Evolutionary conservation across 495 filamentous ascomycete genomes (phyloP).

Genomic region (Penicillium crystallinum): DNA sequence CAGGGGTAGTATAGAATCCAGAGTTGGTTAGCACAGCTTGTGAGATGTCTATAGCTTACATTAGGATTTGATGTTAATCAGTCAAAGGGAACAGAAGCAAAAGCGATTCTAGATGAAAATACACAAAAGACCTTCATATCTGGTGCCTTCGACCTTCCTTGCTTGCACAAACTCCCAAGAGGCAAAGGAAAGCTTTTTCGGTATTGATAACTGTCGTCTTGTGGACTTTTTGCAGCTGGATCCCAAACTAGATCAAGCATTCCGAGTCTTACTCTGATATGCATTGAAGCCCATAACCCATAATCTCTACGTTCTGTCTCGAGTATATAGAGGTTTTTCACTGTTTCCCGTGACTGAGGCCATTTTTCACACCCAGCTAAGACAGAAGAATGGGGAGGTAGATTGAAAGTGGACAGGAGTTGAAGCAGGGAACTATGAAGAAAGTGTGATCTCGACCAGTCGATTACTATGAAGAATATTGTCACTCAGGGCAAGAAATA

Average conservation of each 20-base stretch:
- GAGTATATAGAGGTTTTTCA: too few relatives aligned
- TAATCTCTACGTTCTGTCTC: too few relatives aligned
- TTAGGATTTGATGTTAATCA: neutral
- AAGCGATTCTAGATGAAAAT: slow-evolving; percentile 1
- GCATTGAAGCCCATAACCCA: neutral
- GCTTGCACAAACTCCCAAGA: slow-evolving; percentile 53
- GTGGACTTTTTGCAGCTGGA: slow-evolving; percentile 51
- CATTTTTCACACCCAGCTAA: too few relatives aligned
- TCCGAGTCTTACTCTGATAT: slow-evolving; percentile 8
- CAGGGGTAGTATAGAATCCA: neutral
- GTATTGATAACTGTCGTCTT: slow-evolving; percentile 57
- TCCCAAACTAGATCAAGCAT: slow-evolving; percentile 6
- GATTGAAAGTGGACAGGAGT: too few relatives aligned
- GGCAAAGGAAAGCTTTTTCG: slow-evolving; percentile 54
- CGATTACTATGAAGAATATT: too few relatives aligned
- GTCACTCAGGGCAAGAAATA: too few relatives aligned
- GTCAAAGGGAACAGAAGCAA: neutral
- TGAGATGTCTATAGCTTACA: neutral
- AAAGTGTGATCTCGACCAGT: too few relatives aligned
- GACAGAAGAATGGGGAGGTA: too few relatives aligned
- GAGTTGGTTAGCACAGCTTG: neutral
- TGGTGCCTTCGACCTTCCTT: slow-evolving; percentile 58
- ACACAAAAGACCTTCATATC: slow-evolving; percentile 8
- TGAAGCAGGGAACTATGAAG: too few relatives aligned
- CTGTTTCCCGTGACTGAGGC: too few relatives aligned